phyloP scores from a whole-genome alignment of 208 protist species.

The Trypanosomatidae sp. region DNA sequence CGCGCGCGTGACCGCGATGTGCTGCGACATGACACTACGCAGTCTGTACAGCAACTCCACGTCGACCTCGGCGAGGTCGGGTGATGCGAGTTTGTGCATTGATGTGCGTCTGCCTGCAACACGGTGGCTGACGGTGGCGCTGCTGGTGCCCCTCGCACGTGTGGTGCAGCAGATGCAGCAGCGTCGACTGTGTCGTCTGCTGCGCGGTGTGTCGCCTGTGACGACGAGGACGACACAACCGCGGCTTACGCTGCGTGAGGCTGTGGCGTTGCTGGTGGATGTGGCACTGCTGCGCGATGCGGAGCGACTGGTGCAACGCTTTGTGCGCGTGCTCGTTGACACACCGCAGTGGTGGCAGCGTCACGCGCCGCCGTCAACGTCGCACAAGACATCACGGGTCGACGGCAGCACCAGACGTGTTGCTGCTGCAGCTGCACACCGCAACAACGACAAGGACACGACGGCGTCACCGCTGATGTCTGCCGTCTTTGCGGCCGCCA shows the following conservation, averaged over 20 bases:
- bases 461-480: too few relatives aligned
- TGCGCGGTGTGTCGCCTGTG: conserved; percentile 1
- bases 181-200: conserved; percentile 27
- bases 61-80: too few relatives aligned
- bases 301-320: conserved; percentile 49
- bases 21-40: too few relatives aligned
- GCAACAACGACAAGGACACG: too few relatives aligned
- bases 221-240: not conserved
- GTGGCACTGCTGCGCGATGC: conserved; percentile 65
- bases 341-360: conserved; percentile 66
- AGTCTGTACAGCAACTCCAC: too few relatives aligned
- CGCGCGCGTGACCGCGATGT: too few relatives aligned
- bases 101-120: conserved; percentile 55
- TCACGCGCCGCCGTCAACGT: too few relatives aligned
- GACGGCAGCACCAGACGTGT: conserved; percentile 8
- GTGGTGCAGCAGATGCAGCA: conserved; percentile 56
- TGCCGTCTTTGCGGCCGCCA: conserved; percentile 39
- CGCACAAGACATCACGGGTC: not conserved
- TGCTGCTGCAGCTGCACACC: too few relatives aligned
- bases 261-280: conserved; percentile 51
- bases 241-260: conserved; percentile 3
- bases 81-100: too few relatives aligned
- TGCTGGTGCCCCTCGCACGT: conserved; percentile 54
- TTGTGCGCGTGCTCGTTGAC: conserved; percentile 35
- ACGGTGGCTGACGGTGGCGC: conserved; percentile 59